These are phyloP conservation scores for Eustoma russellianum DNA, from an alignment of 257 asterid species.

Conservation along the genomic window DNA sequence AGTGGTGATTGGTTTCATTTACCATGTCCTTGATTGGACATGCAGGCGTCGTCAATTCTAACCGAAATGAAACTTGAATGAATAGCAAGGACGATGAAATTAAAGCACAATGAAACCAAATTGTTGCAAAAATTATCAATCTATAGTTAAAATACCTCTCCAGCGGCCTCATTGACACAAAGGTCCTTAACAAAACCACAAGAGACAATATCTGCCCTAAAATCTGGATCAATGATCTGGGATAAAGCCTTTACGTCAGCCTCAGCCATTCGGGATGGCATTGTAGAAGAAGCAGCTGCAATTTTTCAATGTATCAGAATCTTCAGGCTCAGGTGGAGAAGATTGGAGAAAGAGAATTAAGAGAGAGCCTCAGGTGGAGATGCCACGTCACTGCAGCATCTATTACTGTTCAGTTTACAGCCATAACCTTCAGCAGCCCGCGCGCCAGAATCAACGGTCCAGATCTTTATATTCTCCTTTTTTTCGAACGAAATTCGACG, in stretches of 20 bases:
- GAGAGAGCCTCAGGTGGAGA: conserved; percentile 22
- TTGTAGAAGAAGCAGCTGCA: conserved; percentile 58
- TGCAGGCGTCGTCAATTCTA: conserved; percentile 99
- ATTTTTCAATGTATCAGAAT: conserved; percentile 1
- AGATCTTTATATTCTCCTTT: too few species aligned
- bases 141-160: conserved; percentile 57
- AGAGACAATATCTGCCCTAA: conserved; percentile 85
- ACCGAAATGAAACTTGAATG: conserved; percentile 82
- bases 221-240: conserved; percentile 95
- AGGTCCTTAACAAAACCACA: conserved; percentile 98
- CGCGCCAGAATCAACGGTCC: background rate
- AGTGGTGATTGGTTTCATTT: conserved; percentile 38
- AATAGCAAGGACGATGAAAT: conserved; percentile 20
- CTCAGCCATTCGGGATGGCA: conserved; percentile 50
- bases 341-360: background rate
- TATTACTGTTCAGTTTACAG: too few species aligned
- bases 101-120: conserved; percentile 12
- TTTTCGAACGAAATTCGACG: too few species aligned
- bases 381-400: conserved; percentile 11
- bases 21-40: conserved; percentile 99
- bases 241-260: conserved; percentile 81
- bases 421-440: too few species aligned
- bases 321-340: background rate
- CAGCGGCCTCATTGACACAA: conserved; percentile 39
- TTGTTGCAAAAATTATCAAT: conserved; percentile 16